A percentile compares a stretch with the other conserved stretches of the same genome.
phyloP scores from a whole-genome alignment of 2,329 filamentous ascomycete species.

The Arthroderma sp. region DNA sequence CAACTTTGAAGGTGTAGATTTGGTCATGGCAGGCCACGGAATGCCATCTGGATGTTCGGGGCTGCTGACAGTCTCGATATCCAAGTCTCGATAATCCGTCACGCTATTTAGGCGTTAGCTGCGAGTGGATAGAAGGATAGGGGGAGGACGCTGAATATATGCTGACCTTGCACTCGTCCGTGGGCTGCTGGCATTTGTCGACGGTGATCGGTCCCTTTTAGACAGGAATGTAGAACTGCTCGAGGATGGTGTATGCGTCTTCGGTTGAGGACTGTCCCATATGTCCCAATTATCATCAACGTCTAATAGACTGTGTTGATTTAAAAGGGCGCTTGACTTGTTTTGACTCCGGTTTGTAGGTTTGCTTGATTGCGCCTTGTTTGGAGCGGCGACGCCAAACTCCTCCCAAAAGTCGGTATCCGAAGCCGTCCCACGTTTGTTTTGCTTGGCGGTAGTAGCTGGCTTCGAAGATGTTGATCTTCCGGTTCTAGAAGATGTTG shows the following conservation, averaged over 20 bases:
- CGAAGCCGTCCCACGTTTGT: slow-evolving; percentile 32
- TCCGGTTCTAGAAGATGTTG: slow-evolving; percentile 17
- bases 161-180: slow-evolving; percentile 43
- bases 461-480: slow-evolving; percentile 22
- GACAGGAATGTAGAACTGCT: slow-evolving; percentile 42
- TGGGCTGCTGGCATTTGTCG: slow-evolving; percentile 38
- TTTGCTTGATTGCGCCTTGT: slow-evolving; percentile 13
- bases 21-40: slow-evolving; percentile 59
- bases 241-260: slow-evolving; percentile 33
- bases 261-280: slow-evolving; percentile 41
- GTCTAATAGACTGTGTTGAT: slow-evolving; percentile 25
- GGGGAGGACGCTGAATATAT: slow-evolving; percentile 15
- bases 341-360: slow-evolving; percentile 29
- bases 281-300: slow-evolving; percentile 43
- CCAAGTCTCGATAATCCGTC: slow-evolving; percentile 26
- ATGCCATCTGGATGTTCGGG: slow-evolving; percentile 31
- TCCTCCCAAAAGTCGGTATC: slow-evolving; percentile 40
- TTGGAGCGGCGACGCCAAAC: slow-evolving; percentile 34
- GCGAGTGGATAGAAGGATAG: slow-evolving; percentile 5
- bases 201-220: slow-evolving; percentile 36
- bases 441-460: slow-evolving; percentile 24
- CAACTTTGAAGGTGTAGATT: slow-evolving; percentile 61
- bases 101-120: slow-evolving; percentile 23
- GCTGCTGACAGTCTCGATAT: slow-evolving; percentile 20
- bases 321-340: slow-evolving; percentile 21